Evolutionary conservation across 139 green algal genomes (phyloP).

Genomic region (Micractinium sp.): DNA sequence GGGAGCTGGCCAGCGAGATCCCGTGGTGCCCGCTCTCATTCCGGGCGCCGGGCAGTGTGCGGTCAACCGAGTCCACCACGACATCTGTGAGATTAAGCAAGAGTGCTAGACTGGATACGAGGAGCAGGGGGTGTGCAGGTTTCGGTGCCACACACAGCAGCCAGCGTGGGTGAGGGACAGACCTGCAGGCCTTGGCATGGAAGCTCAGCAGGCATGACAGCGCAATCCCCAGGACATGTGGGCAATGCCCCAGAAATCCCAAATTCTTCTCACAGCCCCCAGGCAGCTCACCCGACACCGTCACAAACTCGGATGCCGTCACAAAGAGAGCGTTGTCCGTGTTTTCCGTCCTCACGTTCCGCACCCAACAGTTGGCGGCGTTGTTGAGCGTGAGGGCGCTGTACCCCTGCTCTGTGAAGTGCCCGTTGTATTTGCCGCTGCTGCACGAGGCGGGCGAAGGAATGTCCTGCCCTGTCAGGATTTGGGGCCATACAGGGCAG

Average conservation of each 20-base stretch:
- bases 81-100: background rate
- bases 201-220: too few species aligned
- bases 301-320: background rate
- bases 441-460: background rate
- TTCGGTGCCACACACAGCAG: too few species aligned
- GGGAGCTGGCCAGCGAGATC: background rate
- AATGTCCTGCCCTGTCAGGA: too few species aligned
- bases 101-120: background rate
- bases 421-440: background rate
- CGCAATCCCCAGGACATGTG: too few species aligned
- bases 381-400: background rate
- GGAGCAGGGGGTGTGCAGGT: too few species aligned
- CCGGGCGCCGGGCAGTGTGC: background rate
- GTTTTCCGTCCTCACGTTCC: background rate
- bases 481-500: too few species aligned
- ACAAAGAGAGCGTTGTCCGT: background rate
- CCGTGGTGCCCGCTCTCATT: conserved; percentile 3
- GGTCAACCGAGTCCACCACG: background rate
- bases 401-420: conserved; percentile 11
- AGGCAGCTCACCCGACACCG: background rate
- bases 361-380: background rate
- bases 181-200: too few species aligned
- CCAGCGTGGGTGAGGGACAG: too few species aligned
- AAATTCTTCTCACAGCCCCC: too few species aligned
- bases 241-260: too few species aligned